These are phyloP conservation scores for Neonectria punicea DNA, from an alignment of 2,329 filamentous ascomycete species.

Conservation along the genomic window DNA sequence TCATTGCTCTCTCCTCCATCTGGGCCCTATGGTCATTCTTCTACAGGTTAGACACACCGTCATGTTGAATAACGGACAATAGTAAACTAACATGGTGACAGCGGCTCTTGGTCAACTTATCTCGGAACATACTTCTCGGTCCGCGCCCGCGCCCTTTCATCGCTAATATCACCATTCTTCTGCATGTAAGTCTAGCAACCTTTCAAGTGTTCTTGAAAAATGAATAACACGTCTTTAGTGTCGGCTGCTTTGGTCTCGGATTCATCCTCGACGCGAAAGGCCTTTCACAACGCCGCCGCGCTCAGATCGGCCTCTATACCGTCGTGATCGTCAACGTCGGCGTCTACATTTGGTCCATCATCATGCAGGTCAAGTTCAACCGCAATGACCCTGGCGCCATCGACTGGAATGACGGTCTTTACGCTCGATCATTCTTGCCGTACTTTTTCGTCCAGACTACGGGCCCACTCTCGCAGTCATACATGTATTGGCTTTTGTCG, in stretches of 20 bases:
- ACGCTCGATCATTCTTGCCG: slow-evolving; percentile 55
- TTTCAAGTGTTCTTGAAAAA: not conserved
- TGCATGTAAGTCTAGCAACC: slow-evolving; percentile 51
- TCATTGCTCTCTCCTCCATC: slow-evolving; percentile 14
- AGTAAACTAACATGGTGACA: slow-evolving; percentile 1
- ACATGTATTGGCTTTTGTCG: slow-evolving; percentile 57
- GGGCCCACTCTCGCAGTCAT: slow-evolving; percentile 54
- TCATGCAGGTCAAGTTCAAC: slow-evolving; percentile 57
- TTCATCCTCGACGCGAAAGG: slow-evolving; percentile 55
- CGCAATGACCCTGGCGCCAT: slow-evolving; percentile 53
- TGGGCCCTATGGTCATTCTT: slow-evolving; percentile 22
- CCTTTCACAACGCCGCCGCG: slow-evolving; percentile 55
- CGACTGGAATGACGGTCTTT: slow-evolving; percentile 57
- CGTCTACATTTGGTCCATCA: slow-evolving; percentile 62
- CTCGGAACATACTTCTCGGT: slow-evolving; percentile 13
- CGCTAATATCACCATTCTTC: slow-evolving; percentile 53
- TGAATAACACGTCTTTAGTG: slow-evolving; percentile 30
- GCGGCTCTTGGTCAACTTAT: slow-evolving; percentile 19
- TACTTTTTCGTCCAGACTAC: slow-evolving; percentile 58
- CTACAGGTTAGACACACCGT: not conserved
- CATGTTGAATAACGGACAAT: not conserved
- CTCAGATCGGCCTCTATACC: slow-evolving; percentile 56
- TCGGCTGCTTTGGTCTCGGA: slow-evolving; percentile 60
- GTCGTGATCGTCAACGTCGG: slow-evolving; percentile 58
- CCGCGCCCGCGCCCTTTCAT: slow-evolving; percentile 32